Percentiles rank a stretch among this genome's conserved stretches.
Evolutionary conservation across 305 asterid species (phyloP).

Genomic region (Nicotiana rustica): DNA sequence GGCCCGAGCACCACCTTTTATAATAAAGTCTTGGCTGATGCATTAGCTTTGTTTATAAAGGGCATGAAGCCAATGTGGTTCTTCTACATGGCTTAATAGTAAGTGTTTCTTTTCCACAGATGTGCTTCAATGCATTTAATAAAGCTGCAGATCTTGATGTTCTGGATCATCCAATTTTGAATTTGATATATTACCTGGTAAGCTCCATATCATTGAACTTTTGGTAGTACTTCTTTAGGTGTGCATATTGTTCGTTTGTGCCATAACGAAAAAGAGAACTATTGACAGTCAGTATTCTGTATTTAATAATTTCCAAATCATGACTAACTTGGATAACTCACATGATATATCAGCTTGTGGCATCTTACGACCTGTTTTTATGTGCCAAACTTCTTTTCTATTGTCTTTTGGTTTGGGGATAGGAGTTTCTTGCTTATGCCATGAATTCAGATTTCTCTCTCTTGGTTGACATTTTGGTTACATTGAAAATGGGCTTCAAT

Average conservation of each 20-base stretch:
- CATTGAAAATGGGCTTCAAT: neutral
- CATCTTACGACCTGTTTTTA: neutral
- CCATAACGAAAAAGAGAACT: neutral
- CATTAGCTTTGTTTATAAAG: constrained; percentile 5
- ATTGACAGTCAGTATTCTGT: neutral
- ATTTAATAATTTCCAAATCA: neutral
- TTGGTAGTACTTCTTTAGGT: constrained; percentile 9
- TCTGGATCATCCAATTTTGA: constrained; percentile 85
- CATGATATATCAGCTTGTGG: constrained; percentile 27
- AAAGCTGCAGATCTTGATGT: constrained; percentile 90
- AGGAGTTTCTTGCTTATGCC: neutral
- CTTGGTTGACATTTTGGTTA: neutral
- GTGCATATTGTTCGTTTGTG: neutral
- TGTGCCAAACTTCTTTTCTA: constrained; percentile 10
- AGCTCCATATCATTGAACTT: constrained; percentile 33
- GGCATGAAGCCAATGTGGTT: constrained; percentile 19
- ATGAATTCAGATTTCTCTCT: neutral
- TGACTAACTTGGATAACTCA: neutral
- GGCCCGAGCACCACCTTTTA: neutral
- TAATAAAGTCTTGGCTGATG: neutral
- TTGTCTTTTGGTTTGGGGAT: neutral
- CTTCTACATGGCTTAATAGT: neutral
- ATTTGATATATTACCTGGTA: constrained; percentile 86
- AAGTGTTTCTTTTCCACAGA: constrained; percentile 49
- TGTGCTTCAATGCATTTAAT: constrained; percentile 87